Evolutionary conservation across 2,329 filamentous ascomycete species (phyloP), one percentile per base, ranked within the genome.

Genomic region (Claviceps monticola): DNA sequence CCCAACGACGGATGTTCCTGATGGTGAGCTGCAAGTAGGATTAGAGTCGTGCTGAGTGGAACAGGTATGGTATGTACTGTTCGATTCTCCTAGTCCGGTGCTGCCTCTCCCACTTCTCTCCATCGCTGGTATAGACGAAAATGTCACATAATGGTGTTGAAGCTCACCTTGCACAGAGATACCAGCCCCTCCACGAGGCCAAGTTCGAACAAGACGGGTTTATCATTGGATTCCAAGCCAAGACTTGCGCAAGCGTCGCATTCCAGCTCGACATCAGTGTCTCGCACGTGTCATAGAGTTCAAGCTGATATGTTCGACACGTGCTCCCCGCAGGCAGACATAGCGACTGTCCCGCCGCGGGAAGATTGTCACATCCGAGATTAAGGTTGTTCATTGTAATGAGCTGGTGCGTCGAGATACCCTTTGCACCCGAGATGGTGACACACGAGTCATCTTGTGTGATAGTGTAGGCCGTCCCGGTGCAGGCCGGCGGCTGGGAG

Each of bases 311-410:
- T 16, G 38, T 34, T 16, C 38, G 17, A 39, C 48, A 49, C 2
- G 38, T 43, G 41, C 13, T 23, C 9, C 19, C 19, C 7, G 21
- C 9, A 16, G 38, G 48, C 38, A 49, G 26, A 19, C 48, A 49
- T 13, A 49, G 14, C 23, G 48, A 17, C 16, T 41, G 36, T 16
- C 48, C 48, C 9, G 34, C 48, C 9, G 36, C 36, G 9, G 48
- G 48, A 21, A 49, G 21, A 49, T 26, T 42, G 48, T 49, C 38
- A 23, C 48, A 49, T n/a, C 37, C 48, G 37, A 49, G 36, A 39
- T 49, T 34, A n/a, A 49, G 48, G 4, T 34, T 42, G 19, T 49
- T 49, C 26, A 8, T 16, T 13, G 7, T 34, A 23, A 49, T 49
- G 19, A 43, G 37, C 37, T 41, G 19, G 8, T 49, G 16, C 13